A percentile compares a stretch with the other conserved stretches of the same genome.
Conservation (phyloP, 805 yeast genomes). For the Saturnispora sekii region DNA sequence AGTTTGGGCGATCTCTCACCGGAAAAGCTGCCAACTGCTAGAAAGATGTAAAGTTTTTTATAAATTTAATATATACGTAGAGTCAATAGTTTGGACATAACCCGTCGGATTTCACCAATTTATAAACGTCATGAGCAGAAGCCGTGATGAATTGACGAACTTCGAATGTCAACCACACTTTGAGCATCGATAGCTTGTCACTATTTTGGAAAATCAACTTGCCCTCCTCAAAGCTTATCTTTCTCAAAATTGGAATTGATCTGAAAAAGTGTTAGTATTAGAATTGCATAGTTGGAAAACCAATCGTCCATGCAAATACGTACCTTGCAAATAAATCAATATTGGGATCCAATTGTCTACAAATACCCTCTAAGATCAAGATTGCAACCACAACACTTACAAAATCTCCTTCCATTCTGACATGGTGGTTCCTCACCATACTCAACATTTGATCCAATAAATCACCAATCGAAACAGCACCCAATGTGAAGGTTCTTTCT, state of each 20-base stretch:
- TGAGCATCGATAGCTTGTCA: slow-evolving; percentile 68
- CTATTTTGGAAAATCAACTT: slow-evolving; percentile 44
- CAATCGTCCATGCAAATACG: slow-evolving; percentile 44
- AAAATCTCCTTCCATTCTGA: slow-evolving; percentile 95
- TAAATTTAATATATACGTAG: not conserved
- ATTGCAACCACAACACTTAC: slow-evolving; percentile 93
- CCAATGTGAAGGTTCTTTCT: slow-evolving; percentile 82
- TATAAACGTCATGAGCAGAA: slow-evolving; percentile 64
- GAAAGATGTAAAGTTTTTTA: slow-evolving; percentile 9
- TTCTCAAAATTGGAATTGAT: slow-evolving; percentile 77
- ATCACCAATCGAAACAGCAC: slow-evolving; percentile 88
- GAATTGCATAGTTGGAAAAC: slow-evolving; percentile 27
- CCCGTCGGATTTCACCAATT: slow-evolving; percentile 53
- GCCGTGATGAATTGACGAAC: slow-evolving; percentile 78
- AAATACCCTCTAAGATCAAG: slow-evolving; percentile 84
- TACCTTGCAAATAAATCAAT: slow-evolving; percentile 93
- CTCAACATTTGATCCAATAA: slow-evolving; percentile 74
- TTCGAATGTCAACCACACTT: slow-evolving; percentile 87
- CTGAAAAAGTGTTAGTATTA: slow-evolving; percentile 27
- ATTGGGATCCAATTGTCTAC: slow-evolving; percentile 87
- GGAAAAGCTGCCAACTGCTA: slow-evolving; percentile 10
- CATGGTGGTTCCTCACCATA: slow-evolving; percentile 93
- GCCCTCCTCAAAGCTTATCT: slow-evolving; percentile 66
- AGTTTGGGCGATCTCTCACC: slow-evolving; percentile 12
- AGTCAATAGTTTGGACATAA: slow-evolving; percentile 51